A percentile compares a stretch with the other conserved stretches of the same genome.
These are phyloP conservation scores for Trichoderma polysporum DNA, from an alignment of 2,329 filamentous ascomycete genomes.

Conservation along the genomic window DNA sequence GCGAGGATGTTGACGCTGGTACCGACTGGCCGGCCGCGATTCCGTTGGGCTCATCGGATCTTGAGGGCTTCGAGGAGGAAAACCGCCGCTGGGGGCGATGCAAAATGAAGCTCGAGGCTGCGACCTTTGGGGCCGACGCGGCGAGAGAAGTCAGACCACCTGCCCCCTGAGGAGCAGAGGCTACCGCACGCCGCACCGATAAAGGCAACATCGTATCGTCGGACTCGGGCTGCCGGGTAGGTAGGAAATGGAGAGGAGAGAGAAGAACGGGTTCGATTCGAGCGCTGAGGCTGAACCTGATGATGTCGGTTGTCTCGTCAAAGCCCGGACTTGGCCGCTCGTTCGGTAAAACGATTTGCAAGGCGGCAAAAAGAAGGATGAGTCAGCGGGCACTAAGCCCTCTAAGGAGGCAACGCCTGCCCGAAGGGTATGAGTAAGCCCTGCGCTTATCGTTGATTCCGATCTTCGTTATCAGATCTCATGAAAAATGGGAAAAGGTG, in stretches of 20 bases:
- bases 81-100: constrained; percentile 53
- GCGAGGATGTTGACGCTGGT: constrained; percentile 45
- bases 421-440: background rate
- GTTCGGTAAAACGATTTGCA: constrained; percentile 37
- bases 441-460: constrained; percentile 2
- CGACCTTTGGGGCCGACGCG: constrained; percentile 42
- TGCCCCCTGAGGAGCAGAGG: constrained; percentile 46
- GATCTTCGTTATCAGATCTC: constrained; percentile 11
- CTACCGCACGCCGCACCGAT: constrained; percentile 55
- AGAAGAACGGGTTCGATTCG: constrained; percentile 22
- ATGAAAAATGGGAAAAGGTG: background rate
- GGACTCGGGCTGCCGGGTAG: constrained; percentile 23
- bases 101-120: constrained; percentile 37
- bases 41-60: constrained; percentile 55
- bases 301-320: constrained; percentile 36
- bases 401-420: constrained; percentile 35
- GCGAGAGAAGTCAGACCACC: constrained; percentile 44
- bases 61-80: constrained; percentile 63
- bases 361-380: constrained; percentile 21
- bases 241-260: constrained; percentile 22
- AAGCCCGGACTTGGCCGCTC: constrained; percentile 40
- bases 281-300: constrained; percentile 34
- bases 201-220: constrained; percentile 51
- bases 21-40: constrained; percentile 51
- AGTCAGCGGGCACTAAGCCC: constrained; percentile 20